Evolutionary conservation across 768 basidiomycete genomes (phyloP).

Genomic region (Galerina sulciceps): DNA sequence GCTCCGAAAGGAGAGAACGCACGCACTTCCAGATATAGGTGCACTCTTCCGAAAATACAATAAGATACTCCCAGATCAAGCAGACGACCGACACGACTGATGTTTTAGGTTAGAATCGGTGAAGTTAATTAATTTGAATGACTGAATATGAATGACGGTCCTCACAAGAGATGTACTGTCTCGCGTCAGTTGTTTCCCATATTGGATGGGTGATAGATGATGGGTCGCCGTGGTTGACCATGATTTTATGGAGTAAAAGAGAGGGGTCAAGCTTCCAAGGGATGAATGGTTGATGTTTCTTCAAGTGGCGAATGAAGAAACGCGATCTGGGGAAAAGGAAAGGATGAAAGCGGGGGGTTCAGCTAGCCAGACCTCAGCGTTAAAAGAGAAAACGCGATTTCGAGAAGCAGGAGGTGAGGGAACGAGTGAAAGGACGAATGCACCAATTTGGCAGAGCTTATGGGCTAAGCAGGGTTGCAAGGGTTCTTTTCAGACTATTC

Average conservation of each 20-base stretch:
- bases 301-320: no score
- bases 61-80: slow-evolving; percentile 8
- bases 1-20: background rate
- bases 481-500: no score
- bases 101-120: background rate
- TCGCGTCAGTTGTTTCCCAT: slow-evolving; percentile 7
- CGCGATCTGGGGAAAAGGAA: no score
- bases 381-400: no score
- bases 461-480: no score
- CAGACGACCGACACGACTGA: slow-evolving; percentile 2
- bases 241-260: background rate
- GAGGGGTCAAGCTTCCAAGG: no score
- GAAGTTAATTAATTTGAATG: background rate
- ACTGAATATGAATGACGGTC: background rate
- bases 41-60: slow-evolving; percentile 5
- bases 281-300: no score
- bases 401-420: no score
- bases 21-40: slow-evolving; percentile 9
- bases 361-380: no score
- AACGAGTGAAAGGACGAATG: no score
- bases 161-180: slow-evolving; percentile 17
- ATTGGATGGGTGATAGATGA: background rate
- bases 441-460: no score
- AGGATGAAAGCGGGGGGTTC: no score
- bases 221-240: slow-evolving; percentile 3